Evolutionary conservation across 1,284 basidiomycete species (phyloP), one percentile per base, ranked within the genome.

Genomic region (Puccinia hordei): DNA sequence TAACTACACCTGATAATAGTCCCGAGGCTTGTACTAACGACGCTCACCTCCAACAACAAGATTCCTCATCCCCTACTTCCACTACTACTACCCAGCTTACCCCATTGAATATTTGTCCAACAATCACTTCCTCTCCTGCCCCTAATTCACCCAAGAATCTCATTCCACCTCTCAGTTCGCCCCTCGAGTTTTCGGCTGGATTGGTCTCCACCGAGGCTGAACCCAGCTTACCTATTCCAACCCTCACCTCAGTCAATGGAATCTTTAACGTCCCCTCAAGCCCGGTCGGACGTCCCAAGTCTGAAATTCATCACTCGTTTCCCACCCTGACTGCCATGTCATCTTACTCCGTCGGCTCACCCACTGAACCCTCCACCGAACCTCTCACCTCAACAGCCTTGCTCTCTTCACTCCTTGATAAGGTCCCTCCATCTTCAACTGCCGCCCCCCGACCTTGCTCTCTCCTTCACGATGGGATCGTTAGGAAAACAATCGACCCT

Each of bases 401-500:
- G 27, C 59, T 80, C 33, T 63, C 77, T 13, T 72, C 68, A 8
- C 41, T 80, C 27, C 69, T 80, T 33, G 77, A 80, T 10, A 61
- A 61, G 27, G 59, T 44, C 17, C 57, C 59, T 24, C 66, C 66
- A 46, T 35, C 61, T 38, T n/a, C n/a, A n/a, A n/a, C n/a, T n/a
- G 12, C 17, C 12, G 19, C 59, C 24, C 8, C 69, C 19, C 46
- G 55, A 15, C 69, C 77, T 4, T 80, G 77, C 69, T 61, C 68
- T 6, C 30, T 80, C 9, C 5, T 30, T 30, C 77, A 80, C 49
- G 77, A 80, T 80, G 77, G 77, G 2, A 63, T 65, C 30, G 69
- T 80, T 22, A 19, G 69, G n/a, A 80, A 44, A 65, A 38, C 77
- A 22, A 80, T 80, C n/a, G 77, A 80, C 63, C 77, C 77, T 30